Evolutionary conservation across 78 protist genomes (phyloP).

Genomic region (Dictyostelium firmibasis): DNA sequence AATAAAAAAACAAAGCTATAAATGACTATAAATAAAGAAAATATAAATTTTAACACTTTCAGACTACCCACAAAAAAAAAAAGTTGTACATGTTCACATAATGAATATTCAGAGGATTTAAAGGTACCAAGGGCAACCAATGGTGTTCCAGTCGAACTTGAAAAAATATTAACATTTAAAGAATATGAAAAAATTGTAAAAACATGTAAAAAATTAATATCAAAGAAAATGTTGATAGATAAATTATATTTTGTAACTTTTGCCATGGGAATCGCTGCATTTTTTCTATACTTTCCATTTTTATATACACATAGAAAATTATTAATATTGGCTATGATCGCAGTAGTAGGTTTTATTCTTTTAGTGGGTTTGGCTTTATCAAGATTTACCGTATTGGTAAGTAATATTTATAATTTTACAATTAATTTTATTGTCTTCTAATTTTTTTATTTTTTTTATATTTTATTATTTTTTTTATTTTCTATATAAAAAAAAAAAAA

Average conservation of each 20-base stretch:
- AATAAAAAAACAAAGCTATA: too few species aligned
- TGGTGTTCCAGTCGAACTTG: not conserved
- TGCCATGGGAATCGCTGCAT: not conserved
- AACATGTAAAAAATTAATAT: not conserved
- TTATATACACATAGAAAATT: not conserved
- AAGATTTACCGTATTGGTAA: not conserved
- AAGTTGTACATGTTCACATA: not conserved
- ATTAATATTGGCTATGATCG: not conserved
- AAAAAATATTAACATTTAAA: not conserved
- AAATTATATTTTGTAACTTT: not conserved
- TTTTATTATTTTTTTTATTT: too few species aligned
- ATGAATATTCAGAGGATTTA: not conserved
- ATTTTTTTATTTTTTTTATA: too few species aligned
- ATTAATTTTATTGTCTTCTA: too few species aligned
- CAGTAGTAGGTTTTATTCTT: not conserved
- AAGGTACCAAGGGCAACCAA: not conserved
- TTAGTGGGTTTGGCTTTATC: not conserved
- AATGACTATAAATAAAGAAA: not conserved
- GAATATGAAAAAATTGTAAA: not conserved
- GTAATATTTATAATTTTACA: too few species aligned
- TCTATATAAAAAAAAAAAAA: too few species aligned
- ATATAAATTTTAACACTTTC: not conserved
- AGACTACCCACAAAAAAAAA: not conserved
- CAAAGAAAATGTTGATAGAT: not conserved
- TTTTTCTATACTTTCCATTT: not conserved